Percentiles rank a stretch among this genome's conserved stretches.
phyloP scores from a whole-genome alignment of 805 yeast genomes.

The Lipomyces orientalis region DNA sequence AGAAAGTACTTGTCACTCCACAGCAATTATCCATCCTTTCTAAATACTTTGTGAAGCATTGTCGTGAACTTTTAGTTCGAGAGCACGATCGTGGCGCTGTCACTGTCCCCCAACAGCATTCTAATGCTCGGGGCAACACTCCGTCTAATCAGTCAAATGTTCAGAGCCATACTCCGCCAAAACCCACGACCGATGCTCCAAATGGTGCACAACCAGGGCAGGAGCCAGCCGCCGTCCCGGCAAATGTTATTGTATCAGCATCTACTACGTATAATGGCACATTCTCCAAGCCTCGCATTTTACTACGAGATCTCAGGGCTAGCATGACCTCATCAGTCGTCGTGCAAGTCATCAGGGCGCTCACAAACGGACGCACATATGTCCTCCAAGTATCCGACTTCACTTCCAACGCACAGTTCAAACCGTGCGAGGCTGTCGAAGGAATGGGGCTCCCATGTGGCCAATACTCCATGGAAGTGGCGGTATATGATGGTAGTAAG shows the following conservation, averaged over 20 bases:
- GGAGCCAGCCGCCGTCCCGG: neutral
- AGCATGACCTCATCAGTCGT: neutral
- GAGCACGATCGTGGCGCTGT: neutral
- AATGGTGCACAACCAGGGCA: neutral
- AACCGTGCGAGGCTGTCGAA: neutral
- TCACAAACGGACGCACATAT: neutral
- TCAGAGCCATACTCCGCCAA: neutral
- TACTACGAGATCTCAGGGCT: neutral
- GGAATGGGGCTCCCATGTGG: neutral
- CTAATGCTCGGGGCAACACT: neutral
- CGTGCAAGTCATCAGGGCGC: constrained; percentile 1
- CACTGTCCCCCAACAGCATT: neutral
- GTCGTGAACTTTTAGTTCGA: neutral
- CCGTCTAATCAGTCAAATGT: too few relatives aligned
- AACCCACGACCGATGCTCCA: neutral
- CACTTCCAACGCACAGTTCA: neutral
- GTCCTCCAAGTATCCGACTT: constrained; percentile 1
- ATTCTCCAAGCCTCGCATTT: neutral
- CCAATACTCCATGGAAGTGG: neutral
- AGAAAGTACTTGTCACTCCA: neutral
- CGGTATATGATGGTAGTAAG: neutral
- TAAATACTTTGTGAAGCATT: neutral
- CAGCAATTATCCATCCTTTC: neutral
- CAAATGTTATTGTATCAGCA: neutral
- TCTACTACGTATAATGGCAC: neutral